phyloP scores from a whole-genome alignment of 495 filamentous ascomycete genomes.

The Xylaria palmicola region DNA sequence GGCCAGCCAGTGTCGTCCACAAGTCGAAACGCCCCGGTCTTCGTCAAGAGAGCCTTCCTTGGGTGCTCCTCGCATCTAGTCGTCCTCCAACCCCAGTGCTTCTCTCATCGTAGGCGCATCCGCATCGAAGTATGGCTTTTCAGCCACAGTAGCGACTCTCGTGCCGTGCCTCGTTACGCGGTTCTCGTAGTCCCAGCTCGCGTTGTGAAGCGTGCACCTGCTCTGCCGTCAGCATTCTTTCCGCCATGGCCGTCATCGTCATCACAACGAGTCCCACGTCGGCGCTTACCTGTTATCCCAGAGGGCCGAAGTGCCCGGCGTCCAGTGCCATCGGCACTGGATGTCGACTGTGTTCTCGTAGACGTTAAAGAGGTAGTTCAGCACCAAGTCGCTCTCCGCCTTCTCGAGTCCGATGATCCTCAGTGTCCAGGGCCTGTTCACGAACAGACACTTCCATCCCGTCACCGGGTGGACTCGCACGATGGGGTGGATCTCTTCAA shows the following conservation, averaged over 20 bases:
- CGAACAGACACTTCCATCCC: constrained; percentile 61
- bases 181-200: not conserved
- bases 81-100: constrained; percentile 7
- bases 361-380: constrained; percentile 61
- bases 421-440: constrained; percentile 74
- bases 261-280: no score
- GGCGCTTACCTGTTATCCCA: constrained; percentile 65
- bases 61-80: not conserved
- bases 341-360: constrained; percentile 60
- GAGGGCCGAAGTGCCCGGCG: constrained; percentile 62
- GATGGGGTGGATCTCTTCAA: constrained; percentile 60
- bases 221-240: not conserved
- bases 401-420: constrained; percentile 69
- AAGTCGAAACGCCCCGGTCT: no score
- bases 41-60: not conserved
- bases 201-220: not conserved
- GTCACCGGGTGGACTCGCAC: constrained; percentile 63
- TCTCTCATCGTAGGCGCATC: constrained; percentile 4
- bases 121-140: constrained; percentile 14
- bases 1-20: no score
- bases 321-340: constrained; percentile 68
- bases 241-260: no score
- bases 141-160: constrained; percentile 7
- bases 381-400: constrained; percentile 61
- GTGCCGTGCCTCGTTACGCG: constrained; percentile 1